phyloP scores from a whole-genome alignment of 2,329 filamentous ascomycete genomes.

The Stagonosporopsis cucurbitacearum region DNA sequence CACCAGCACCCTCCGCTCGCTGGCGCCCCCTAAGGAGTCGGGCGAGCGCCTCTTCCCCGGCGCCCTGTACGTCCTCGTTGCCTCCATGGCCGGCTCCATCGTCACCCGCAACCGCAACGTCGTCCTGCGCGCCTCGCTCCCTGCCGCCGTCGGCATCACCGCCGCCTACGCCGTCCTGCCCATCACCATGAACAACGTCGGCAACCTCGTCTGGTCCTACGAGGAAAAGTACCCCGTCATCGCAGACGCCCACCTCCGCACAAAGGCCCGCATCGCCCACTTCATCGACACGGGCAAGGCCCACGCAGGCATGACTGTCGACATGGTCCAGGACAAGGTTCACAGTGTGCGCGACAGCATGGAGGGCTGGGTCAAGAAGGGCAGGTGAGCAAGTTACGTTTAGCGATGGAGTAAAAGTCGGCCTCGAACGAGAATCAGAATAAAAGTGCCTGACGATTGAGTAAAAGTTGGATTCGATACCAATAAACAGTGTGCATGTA shows the following conservation, averaged over 20 bases:
- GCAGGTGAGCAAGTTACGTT: constrained; percentile 63
- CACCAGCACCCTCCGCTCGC: constrained; percentile 84
- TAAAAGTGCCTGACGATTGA: neutral
- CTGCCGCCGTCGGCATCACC: constrained; percentile 78
- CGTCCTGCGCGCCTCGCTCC: constrained; percentile 76
- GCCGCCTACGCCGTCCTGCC: constrained; percentile 87
- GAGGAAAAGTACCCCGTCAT: constrained; percentile 87
- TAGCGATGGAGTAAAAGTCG: neutral
- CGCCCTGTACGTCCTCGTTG: constrained; percentile 88
- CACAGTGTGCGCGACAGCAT: constrained; percentile 75
- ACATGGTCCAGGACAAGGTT: constrained; percentile 82
- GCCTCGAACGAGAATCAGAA: no score
- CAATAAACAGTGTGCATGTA: neutral
- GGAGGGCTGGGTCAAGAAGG: constrained; percentile 91
- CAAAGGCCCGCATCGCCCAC: constrained; percentile 72
- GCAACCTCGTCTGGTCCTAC: constrained; percentile 86
- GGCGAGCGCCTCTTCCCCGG: constrained; percentile 91
- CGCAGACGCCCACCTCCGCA: constrained; percentile 77
- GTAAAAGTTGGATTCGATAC: no score
- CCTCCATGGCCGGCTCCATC: constrained; percentile 94
- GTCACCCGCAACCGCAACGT: constrained; percentile 87
- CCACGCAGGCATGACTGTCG: constrained; percentile 73
- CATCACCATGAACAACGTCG: constrained; percentile 87
- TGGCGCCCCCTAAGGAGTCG: constrained; percentile 84
- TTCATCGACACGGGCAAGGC: constrained; percentile 76